Evolutionary conservation across 2,329 filamentous ascomycete genomes (phyloP).

Genomic region (Sporothrix pseudoabietina): DNA sequence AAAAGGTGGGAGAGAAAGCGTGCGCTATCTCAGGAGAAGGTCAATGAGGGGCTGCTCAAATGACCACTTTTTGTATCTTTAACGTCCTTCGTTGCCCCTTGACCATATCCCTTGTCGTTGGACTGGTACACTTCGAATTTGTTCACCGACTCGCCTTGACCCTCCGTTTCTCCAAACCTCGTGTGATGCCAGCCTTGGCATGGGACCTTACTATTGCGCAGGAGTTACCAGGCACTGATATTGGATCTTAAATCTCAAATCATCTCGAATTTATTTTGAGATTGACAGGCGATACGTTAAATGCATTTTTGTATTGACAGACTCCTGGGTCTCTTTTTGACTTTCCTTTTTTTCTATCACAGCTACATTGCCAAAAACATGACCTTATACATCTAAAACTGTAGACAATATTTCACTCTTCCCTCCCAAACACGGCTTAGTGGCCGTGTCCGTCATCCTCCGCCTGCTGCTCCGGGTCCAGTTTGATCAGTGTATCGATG

Average conservation of each 20-base stretch:
- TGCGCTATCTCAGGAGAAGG: background rate
- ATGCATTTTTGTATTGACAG: slow-evolving; percentile 20
- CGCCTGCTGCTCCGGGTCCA: slow-evolving; percentile 82
- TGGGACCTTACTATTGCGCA: background rate
- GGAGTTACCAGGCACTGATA: background rate
- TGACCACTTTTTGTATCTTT: slow-evolving; percentile 14
- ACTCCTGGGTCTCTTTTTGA: slow-evolving; percentile 20
- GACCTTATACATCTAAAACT: background rate
- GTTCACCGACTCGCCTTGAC: slow-evolving; percentile 21
- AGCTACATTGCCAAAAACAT: slow-evolving; percentile 18
- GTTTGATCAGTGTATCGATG: slow-evolving; percentile 97
- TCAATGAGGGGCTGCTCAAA: slow-evolving; percentile 17
- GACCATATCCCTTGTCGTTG: background rate
- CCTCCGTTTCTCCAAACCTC: background rate
- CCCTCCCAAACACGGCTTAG: slow-evolving; percentile 47
- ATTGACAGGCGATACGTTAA: background rate
- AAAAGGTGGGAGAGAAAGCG: background rate
- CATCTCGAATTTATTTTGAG: background rate
- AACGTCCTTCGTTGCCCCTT: background rate
- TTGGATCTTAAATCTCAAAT: background rate
- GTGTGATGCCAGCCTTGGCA: slow-evolving; percentile 6
- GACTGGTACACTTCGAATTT: background rate
- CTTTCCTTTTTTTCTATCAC: slow-evolving; percentile 23
- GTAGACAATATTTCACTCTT: background rate
- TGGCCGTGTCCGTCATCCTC: slow-evolving; percentile 86